These are phyloP conservation scores for Trichopus zeylanicus DNA, from an alignment of 116 monocot species.

Conservation along the genomic window DNA sequence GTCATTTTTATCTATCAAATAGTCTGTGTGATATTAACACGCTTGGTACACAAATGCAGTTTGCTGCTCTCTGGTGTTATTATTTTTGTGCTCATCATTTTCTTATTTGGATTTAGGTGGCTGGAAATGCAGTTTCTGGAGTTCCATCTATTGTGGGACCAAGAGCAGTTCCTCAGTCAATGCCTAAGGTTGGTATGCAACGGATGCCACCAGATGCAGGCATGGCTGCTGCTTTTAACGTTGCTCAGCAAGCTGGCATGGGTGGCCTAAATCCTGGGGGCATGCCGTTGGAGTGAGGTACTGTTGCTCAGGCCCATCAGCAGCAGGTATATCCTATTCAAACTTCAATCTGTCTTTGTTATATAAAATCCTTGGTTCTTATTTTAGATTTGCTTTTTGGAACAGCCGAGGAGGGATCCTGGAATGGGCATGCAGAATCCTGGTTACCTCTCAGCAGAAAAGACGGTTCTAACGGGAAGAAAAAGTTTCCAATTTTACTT, in stretches of 20 bases:
- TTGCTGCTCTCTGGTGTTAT: too few relatives aligned
- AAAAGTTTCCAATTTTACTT: too few relatives aligned
- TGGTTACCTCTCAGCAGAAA: constrained; percentile 93
- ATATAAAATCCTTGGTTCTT: neutral
- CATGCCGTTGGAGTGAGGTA: constrained; percentile 64
- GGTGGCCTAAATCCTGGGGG: constrained; percentile 55
- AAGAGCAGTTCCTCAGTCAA: constrained; percentile 43
- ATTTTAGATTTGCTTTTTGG: neutral
- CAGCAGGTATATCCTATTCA: constrained; percentile 52
- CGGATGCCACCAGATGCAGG: constrained; percentile 48
- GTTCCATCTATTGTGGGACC: constrained; percentile 30
- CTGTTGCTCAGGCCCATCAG: constrained; percentile 50
- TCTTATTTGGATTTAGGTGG: constrained; percentile 19
- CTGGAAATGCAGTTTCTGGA: constrained; percentile 48
- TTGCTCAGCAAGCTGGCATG: constrained; percentile 67
- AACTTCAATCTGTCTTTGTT: neutral
- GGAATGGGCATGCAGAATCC: constrained; percentile 83
- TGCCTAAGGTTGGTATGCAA: constrained; percentile 62
- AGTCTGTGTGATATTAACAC: too few relatives aligned
- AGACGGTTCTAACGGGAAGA: constrained; percentile 55
- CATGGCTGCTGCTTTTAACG: constrained; percentile 53
- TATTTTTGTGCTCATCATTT: neutral
- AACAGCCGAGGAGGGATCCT: constrained; percentile 74
- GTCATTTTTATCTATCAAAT: neutral
- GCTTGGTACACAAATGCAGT: too few relatives aligned